A percentile compares a stretch with the other conserved stretches of the same genome.
Conservation (phyloP, 345 rosid genomes). For the Psidium friedrichsthalianum region DNA sequence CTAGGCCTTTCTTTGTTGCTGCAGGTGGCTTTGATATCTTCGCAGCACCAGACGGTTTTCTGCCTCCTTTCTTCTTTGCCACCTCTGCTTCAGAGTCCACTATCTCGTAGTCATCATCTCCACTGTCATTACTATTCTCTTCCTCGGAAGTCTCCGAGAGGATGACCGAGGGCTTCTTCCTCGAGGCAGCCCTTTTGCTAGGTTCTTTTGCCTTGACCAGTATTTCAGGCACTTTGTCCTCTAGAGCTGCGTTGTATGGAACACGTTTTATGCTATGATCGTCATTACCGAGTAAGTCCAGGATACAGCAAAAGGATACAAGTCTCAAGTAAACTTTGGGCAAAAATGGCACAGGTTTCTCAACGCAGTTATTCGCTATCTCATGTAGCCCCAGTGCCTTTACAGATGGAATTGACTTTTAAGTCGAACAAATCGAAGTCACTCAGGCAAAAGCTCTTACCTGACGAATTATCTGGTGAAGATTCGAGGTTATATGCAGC, state of each 20-base stretch:
- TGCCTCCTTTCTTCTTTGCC: constrained; percentile 32
- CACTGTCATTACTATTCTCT: constrained; percentile 13
- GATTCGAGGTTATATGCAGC: constrained; percentile 57
- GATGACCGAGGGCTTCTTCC: constrained; percentile 19
- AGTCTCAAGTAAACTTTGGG: background rate
- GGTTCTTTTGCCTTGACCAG: constrained; percentile 26
- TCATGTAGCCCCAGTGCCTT: background rate
- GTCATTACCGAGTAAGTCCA: background rate
- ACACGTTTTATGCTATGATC: background rate
- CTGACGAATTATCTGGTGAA: constrained; percentile 44
- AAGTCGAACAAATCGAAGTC: background rate
- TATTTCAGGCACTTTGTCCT: constrained; percentile 22
- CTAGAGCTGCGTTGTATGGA: constrained; percentile 28
- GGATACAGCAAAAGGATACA: background rate
- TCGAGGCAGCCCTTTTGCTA: constrained; percentile 20
- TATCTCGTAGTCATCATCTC: constrained; percentile 22
- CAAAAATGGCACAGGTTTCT: background rate
- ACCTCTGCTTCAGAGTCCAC: background rate
- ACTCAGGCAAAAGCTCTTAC: constrained; percentile 18
- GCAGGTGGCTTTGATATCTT: constrained; percentile 21
- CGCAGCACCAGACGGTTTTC: constrained; percentile 18
- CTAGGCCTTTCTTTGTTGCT: constrained; percentile 33
- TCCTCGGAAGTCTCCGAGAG: constrained; percentile 22
- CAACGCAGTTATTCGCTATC: background rate
- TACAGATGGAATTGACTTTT: background rate